These are phyloP conservation scores for Cyberlindnera mrakii DNA, from an alignment of 805 yeast species.

Conservation along the genomic window DNA sequence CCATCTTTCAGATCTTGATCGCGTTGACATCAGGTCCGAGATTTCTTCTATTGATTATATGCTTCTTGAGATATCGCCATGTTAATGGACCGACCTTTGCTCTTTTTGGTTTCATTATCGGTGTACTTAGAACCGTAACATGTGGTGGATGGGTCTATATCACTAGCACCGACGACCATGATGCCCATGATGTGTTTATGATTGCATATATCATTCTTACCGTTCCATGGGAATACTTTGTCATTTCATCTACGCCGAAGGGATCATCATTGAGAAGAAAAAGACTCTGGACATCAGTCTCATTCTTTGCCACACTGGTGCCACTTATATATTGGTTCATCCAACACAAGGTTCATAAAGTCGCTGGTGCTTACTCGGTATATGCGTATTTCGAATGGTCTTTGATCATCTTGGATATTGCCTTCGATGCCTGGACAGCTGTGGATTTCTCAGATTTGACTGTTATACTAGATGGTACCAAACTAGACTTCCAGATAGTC, in stretches of 20 bases:
- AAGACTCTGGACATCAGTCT: slow-evolving; percentile 44
- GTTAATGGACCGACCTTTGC: slow-evolving; percentile 28
- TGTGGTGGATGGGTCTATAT: slow-evolving; percentile 99
- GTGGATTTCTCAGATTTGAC: slow-evolving; percentile 63
- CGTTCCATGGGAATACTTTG: slow-evolving; percentile 79
- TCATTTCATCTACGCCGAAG: slow-evolving; percentile 49
- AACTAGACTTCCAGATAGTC: slow-evolving; percentile 13
- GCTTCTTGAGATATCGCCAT: slow-evolving; percentile 41
- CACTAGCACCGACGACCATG: slow-evolving; percentile 95
- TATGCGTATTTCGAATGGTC: slow-evolving; percentile 97
- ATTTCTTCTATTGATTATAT: slow-evolving; percentile 53
- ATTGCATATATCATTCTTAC: slow-evolving; percentile 82
- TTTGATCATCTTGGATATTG: slow-evolving; percentile 73
- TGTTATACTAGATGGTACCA: slow-evolving; percentile 28
- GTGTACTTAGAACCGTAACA: slow-evolving; percentile 84
- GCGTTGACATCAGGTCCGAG: slow-evolving; percentile 94
- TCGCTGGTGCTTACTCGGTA: slow-evolving; percentile 91
- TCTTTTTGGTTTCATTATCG: slow-evolving; percentile 45
- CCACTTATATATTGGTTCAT: slow-evolving; percentile 87
- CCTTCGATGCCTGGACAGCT: slow-evolving; percentile 76
- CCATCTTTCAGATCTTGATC: slow-evolving; percentile 83
- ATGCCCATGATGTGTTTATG: slow-evolving; percentile 94
- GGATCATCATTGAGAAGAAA: slow-evolving; percentile 42
- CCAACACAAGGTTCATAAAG: slow-evolving; percentile 82
- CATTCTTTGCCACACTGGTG: slow-evolving; percentile 66